phyloP scores from a whole-genome alignment of 148 eudicot genomes.

The Beta vulgaris region DNA sequence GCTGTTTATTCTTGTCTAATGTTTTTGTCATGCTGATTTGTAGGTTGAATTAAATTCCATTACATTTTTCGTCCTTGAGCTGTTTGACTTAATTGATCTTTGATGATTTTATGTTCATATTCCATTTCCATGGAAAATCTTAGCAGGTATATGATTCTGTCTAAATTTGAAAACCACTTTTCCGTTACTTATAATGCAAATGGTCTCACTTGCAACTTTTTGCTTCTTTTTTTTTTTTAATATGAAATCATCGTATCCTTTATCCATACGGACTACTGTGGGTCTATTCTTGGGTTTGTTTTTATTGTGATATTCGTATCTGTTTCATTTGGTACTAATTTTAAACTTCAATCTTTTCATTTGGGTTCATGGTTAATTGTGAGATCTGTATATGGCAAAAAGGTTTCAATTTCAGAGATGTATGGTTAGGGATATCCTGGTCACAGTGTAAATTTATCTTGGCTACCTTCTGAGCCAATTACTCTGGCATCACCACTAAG shows the following conservation, averaged over 20 bases:
- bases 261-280: background rate
- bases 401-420: background rate
- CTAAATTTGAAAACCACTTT: background rate
- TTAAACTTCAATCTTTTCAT: background rate
- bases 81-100: background rate
- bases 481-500: background rate
- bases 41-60: background rate
- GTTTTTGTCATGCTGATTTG: background rate
- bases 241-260: background rate
- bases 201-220: background rate
- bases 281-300: background rate
- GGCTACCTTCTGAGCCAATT: background rate
- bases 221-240: background rate
- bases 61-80: background rate
- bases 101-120: background rate
- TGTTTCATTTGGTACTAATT: background rate
- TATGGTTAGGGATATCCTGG: background rate
- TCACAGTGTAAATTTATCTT: background rate
- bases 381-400: background rate
- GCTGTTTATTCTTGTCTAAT: background rate
- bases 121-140: background rate
- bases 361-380: background rate
- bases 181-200: background rate
- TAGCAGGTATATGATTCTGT: background rate
- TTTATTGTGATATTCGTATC: background rate